Evolutionary conservation across 1,284 basidiomycete species (phyloP).

Genomic region (Microbotryum silenes-acaulis): DNA sequence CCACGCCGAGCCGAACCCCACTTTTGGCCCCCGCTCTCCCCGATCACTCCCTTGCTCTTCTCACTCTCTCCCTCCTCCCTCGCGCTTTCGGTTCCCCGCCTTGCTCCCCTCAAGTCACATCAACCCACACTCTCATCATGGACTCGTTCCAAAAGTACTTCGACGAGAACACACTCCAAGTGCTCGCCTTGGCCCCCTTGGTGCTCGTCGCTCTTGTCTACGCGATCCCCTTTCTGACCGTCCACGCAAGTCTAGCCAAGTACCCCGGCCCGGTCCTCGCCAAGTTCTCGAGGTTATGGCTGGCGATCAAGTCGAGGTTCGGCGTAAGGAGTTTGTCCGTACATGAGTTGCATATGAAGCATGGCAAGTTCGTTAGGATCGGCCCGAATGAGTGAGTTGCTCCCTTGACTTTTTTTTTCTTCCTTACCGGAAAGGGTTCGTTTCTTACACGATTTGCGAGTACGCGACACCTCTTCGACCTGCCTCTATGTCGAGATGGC

Average conservation of each 20-base stretch:
- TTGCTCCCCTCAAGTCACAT: too few relatives aligned
- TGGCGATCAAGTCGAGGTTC: conserved; percentile 55
- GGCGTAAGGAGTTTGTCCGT: conserved; percentile 70
- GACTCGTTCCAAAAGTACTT: conserved; percentile 2
- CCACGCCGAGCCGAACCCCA: too few relatives aligned
- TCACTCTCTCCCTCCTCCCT: too few relatives aligned
- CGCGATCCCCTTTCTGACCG: conserved; percentile 28
- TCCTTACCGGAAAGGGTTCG: neutral
- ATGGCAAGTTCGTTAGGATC: conserved; percentile 73
- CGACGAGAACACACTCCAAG: conserved; percentile 7
- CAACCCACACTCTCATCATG: neutral
- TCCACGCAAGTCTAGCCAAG: conserved; percentile 12
- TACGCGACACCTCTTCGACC: too few relatives aligned
- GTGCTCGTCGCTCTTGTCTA: conserved; percentile 23
- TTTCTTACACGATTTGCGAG: too few relatives aligned
- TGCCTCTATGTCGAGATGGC: too few relatives aligned
- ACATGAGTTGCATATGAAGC: conserved; percentile 64
- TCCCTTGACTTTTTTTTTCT: neutral
- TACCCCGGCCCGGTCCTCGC: conserved; percentile 69
- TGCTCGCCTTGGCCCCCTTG: conserved; percentile 16
- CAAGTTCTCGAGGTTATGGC: conserved; percentile 67
- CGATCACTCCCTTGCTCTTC: too few relatives aligned
- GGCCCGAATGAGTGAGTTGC: conserved; percentile 54
- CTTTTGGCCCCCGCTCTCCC: too few relatives aligned
- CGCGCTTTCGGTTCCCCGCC: too few relatives aligned